Evolutionary conservation across 768 basidiomycete species (phyloP), one percentile per base, ranked within the genome.

Genomic region (Suillus cothurnatus): DNA sequence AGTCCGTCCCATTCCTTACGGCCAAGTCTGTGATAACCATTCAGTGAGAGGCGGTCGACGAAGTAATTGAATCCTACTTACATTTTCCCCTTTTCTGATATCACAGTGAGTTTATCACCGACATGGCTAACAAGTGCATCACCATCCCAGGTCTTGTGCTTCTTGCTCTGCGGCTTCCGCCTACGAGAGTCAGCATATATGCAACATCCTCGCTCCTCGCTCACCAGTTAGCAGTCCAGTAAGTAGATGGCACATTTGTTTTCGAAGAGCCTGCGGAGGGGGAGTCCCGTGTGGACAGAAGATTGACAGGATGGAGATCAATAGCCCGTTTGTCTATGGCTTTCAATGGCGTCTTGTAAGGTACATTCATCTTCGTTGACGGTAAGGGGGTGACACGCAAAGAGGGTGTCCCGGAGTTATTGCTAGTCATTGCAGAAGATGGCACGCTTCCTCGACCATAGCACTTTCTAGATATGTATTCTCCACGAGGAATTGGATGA

Each of bases 131-230:
- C 79, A 74, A 84, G 90, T 9, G 83, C 88, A 67, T 89, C 92
- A 3, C 89, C 93, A 64, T 95, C 93, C 94, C 95, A 95, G 0
- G 88, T 91, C 72, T 92, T 91, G 69, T 93, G 85, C 76, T 95
- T 95, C 79, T 83, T 92, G 6, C 77, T 78, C 71, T 88, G 86
- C 15, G 81, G 85, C 70, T 89, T 91, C 43, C 93, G 84, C 92
- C 93, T 93, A 63, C 6, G 57, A 53, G 17, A 26, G 50, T 68
- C 61, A 58, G 43, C 59, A 49, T 45, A 64, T 52, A 28, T 49
- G 34, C 49, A 39, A 5, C 61, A 63, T 55, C 70, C 43, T 56
- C 64, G 34, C 47, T 66, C 53, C 50, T 58, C 26, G 63, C 79
- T 67, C 62, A 89, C 91, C 91, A 91, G 71, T 89, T 89, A 19